phyloP scores from a whole-genome alignment of 1,139 yeast species.

The Blastobotrys apis region DNA sequence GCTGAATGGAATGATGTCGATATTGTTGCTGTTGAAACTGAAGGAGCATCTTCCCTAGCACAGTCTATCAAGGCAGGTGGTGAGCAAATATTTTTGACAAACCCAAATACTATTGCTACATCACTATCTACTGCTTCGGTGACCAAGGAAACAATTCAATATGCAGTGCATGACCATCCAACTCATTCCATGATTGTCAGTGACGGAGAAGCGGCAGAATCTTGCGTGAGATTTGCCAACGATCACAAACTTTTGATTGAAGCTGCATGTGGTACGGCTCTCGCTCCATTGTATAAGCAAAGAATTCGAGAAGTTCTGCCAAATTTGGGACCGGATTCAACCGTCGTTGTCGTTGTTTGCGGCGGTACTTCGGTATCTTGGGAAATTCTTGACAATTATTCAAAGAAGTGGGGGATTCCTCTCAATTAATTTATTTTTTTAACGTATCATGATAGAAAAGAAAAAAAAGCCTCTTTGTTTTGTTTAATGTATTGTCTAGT shows the following conservation, averaged over 20 bases:
- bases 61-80: constrained; percentile 44
- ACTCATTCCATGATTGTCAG: constrained; percentile 48
- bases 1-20: constrained; percentile 44
- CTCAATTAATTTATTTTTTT: constrained; percentile 10
- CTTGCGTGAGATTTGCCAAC: constrained; percentile 49
- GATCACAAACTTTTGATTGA: constrained; percentile 54
- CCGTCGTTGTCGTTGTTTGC: constrained; percentile 34
- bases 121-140: constrained; percentile 60
- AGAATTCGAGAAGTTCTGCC: constrained; percentile 27
- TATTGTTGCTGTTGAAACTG: constrained; percentile 58
- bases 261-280: constrained; percentile 74
- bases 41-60: constrained; percentile 57
- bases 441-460: not conserved
- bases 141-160: constrained; percentile 46
- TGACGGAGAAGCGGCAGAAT: constrained; percentile 53
- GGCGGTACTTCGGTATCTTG: constrained; percentile 34
- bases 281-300: constrained; percentile 47
- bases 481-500: too few relatives aligned
- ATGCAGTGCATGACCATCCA: constrained; percentile 37
- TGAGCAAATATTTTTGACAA: constrained; percentile 38
- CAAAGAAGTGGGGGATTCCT: constrained; percentile 19
- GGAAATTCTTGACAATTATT: constrained; percentile 28
- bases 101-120: constrained; percentile 55
- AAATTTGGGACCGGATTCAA: constrained; percentile 24
- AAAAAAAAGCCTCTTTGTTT: too few relatives aligned